Percentiles rank a stretch among this genome's conserved stretches.
Evolutionary conservation across 352 stramenopile species (phyloP).

Genomic region (Globisporangium sylvaticum): DNA sequence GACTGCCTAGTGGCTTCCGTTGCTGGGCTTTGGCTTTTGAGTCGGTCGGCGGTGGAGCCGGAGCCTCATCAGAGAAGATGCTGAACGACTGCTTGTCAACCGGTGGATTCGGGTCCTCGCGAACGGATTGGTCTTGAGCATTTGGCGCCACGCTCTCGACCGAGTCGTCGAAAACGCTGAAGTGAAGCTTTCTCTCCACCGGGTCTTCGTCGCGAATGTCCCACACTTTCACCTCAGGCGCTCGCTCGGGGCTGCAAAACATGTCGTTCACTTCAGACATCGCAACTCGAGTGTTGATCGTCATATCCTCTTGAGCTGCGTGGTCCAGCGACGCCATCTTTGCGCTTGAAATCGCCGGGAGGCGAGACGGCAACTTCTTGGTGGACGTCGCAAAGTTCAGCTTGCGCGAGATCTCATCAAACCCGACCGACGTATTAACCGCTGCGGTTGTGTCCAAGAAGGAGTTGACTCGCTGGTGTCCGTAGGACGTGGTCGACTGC

Average conservation of each 20-base stretch:
- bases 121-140: conserved; percentile 44
- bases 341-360: conserved; percentile 8
- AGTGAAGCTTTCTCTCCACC: conserved; percentile 80
- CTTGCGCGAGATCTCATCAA: conserved; percentile 18
- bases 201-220: conserved; percentile 60
- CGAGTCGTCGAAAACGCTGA: conserved; percentile 80
- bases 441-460: conserved; percentile 17
- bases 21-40: conserved; percentile 31
- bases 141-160: conserved; percentile 58
- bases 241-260: conserved; percentile 76
- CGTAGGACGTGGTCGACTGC: background rate
- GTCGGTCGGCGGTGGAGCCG: conserved; percentile 20
- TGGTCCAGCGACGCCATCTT: conserved; percentile 22
- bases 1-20: conserved; percentile 59
- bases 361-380: conserved; percentile 16
- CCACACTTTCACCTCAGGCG: conserved; percentile 32
- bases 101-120: conserved; percentile 38
- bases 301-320: conserved; percentile 79
- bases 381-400: conserved; percentile 20
- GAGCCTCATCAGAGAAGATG: conserved; percentile 41
- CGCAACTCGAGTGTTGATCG: conserved; percentile 82
- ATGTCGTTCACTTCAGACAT: conserved; percentile 84
- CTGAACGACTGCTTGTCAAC: conserved; percentile 39
- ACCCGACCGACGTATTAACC: conserved; percentile 9
- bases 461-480: conserved; percentile 11